Evolutionary conservation across 1,139 yeast genomes (phyloP), one percentile per base, ranked within the genome.

Genomic region (Schizosaccharomyces versatilis): DNA sequence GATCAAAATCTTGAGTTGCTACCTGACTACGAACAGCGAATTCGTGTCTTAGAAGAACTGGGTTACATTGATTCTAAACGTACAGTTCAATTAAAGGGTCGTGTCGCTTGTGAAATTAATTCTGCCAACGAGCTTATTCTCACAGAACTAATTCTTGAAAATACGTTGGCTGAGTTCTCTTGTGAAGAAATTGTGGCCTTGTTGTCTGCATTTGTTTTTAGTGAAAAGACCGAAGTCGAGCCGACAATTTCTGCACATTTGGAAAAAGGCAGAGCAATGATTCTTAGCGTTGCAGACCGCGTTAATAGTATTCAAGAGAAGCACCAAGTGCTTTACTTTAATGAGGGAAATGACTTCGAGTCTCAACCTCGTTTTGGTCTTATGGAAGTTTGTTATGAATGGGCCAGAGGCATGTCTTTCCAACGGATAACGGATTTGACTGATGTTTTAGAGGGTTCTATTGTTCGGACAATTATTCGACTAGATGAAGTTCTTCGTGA

Each of bases 151-250:
- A 79, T 90, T 7, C 72, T 90, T 61, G 94, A 90, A 63, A 90
- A 90, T 67, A 86, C 90, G 70, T 71, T 90, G 61, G 95, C 93
- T 38, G 94, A 85, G 57, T 88, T 84, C 64, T 94, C 88, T 61
- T 90, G 96, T 0, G 95, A 88, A 64, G 99, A 90, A 67, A 86
- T 90, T 59, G 97, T 88, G 12, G 97, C 98, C 0, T 71, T 90
- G 54, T 70, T 90, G 49, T 85, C 96, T 0, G 84, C 84, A 52
- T 93, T 90, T 68, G 95, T 93, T 1, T 90, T 84, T 64, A 96
- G 90, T 64, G 97, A 97, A 0, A 75, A 78, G 53, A 76, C 82
- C 14, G 77, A 77, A 40, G 69, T 69, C 12, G 75, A 69, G 54
- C 79, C 75, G 10, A 73, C 79, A 15, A 74, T 82, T 6, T 88